Base-by-base conservation (phyloP, 257 asterid species). In the Cruciata laevipes region DNA sequence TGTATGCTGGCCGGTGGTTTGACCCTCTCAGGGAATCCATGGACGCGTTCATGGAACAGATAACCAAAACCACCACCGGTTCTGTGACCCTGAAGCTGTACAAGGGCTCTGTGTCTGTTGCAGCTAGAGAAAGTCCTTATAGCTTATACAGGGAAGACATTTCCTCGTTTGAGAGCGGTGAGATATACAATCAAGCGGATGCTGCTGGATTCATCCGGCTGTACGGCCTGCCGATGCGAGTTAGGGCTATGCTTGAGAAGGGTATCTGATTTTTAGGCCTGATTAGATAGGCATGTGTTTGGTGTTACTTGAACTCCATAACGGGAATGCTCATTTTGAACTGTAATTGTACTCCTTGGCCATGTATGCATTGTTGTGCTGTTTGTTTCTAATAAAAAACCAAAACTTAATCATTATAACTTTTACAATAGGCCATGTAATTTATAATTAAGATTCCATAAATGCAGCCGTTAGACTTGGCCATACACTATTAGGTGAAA, bases 11-110 rank as follows among this genome's bases (percentile, higher is more conserved):
- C 6, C 73, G 97, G 68, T 88, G 99, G 99, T 90, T 85, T 55
- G 97, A 93, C 66, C 96, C 97, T 5, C 96, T 93, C 14, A 88
- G 97, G 1, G 90, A 90, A 75, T 85, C 97, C 8, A 82, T 90
- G 85, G 97, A 93, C 70, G 89, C 95, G 18, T 93, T 93, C 84
- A 93, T 86, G 99, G 86, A 86, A 87, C 87, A 93, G 67, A 85
- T 90, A 69, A 90, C 95, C 0, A 86, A 82, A 79, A 85, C 95
- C 2, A 90, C 95, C 4, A 77, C 85, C 7, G 97, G 97, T 3
- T 77, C 92, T 0, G 97, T 90, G 77, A 88, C 89, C 17, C 85
- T 93, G 33, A 93, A 90, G 70, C 95, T 93, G 3, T 93, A 81
- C 77, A 93, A 90, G 74, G 97, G 97, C 33, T 83, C 88, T 11